Conservation (phyloP, 2,329 filamentous ascomycete species). For the Exserohilum rostratum region DNA sequence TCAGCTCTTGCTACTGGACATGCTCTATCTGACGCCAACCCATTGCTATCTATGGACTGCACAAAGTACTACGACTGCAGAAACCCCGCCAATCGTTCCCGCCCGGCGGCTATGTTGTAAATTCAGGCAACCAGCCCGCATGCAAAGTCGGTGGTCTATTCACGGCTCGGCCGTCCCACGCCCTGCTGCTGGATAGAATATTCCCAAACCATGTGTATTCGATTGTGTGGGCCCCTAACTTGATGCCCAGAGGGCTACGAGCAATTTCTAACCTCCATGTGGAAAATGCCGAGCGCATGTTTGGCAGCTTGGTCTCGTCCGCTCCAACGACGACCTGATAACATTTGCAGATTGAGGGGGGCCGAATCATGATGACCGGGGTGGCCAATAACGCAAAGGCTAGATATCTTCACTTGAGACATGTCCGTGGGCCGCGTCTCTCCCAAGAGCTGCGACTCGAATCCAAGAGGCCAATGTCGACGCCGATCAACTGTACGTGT, state of each 20-base stretch:
- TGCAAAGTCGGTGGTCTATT: neutral
- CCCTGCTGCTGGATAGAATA: neutral
- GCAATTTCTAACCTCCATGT: neutral
- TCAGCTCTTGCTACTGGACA: neutral
- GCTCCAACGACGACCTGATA: no score
- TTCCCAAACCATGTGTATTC: no score
- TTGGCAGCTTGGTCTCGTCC: no score
- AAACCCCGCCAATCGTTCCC: neutral
- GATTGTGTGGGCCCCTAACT: no score
- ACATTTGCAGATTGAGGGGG: conserved; percentile 7
- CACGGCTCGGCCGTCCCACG: no score
- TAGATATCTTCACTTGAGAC: conserved; percentile 1
- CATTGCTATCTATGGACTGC: neutral
- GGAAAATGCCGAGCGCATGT: no score
- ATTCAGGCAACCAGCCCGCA: conserved; percentile 2
- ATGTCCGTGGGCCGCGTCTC: neutral
- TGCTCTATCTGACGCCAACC: neutral
- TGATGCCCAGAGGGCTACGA: neutral
- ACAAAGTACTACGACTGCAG: neutral
- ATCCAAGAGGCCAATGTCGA: conserved; percentile 6
- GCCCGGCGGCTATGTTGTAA: conserved; percentile 3
- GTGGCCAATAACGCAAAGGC: neutral
- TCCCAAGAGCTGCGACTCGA: neutral
- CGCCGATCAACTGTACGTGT: conserved; percentile 1
- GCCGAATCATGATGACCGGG: neutral